phyloP scores from a whole-genome alignment of 441 rosid genomes.

The Gossypium davidsonii region DNA sequence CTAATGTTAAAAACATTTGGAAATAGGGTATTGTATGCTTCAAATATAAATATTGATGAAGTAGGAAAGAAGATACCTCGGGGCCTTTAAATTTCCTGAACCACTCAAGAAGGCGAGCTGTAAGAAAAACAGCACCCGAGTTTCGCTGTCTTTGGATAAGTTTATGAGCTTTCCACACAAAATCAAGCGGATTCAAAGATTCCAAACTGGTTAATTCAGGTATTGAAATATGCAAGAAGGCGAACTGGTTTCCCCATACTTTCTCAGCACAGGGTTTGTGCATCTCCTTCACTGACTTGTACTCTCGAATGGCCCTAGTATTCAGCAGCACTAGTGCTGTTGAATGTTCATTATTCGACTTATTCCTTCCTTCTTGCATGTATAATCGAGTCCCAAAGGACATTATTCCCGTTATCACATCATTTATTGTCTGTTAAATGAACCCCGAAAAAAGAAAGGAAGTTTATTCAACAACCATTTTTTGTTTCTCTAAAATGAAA shows the following conservation, averaged over 20 bases:
- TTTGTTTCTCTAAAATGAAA: no score
- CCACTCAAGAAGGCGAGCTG: slow-evolving; percentile 22
- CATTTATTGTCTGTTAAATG: slow-evolving; percentile 36
- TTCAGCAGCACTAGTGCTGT: no score
- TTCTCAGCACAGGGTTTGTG: slow-evolving; percentile 22
- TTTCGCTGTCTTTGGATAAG: slow-evolving; percentile 26
- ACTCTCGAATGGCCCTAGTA: no score
- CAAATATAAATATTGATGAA: background rate
- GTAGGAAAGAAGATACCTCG: slow-evolving; percentile 21
- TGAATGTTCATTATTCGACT: no score
- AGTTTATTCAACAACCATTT: background rate
- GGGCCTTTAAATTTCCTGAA: slow-evolving; percentile 30
- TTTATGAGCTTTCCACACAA: slow-evolving; percentile 27
- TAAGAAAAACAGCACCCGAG: slow-evolving; percentile 28
- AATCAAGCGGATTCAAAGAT: slow-evolving; percentile 29
- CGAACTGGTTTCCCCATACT: slow-evolving; percentile 45
- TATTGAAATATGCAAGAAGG: slow-evolving; percentile 30
- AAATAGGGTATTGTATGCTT: background rate
- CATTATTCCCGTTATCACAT: slow-evolving; percentile 32
- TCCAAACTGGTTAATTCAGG: slow-evolving; percentile 16
- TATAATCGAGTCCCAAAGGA: no score
- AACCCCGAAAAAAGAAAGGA: background rate
- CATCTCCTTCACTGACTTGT: no score
- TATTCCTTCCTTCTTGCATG: no score
- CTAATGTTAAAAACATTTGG: background rate